Base-by-base conservation (phyloP, 768 basidiomycete species). In the Tricholoma flavovirens region DNA sequence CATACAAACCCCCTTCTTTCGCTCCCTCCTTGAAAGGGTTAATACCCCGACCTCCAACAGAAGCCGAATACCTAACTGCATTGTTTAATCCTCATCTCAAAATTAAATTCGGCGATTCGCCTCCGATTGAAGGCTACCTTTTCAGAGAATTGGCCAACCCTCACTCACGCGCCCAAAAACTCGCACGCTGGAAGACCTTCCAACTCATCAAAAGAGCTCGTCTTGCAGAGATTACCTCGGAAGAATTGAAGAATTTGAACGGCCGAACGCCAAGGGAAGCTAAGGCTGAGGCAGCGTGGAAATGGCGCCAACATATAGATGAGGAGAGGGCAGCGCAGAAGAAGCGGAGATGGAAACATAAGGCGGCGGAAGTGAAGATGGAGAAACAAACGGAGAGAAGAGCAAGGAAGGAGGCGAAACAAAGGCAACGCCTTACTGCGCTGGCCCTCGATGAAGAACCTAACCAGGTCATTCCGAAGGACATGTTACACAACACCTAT, bases 141-240 rank as follows among this genome's bases (percentile, higher is more conserved):
- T 66, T 73, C 45, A 79, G 79, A 58, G 91, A 93, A 64, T 80
- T 93, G 36, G 77, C 88, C 24, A 91, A 92, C 68, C 90, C 90
- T 22, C 86, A 91, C 64, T 83, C 87, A 11, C 84, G 88, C 17
- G 87, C 90, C 8, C 91, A 89, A 76, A 91, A 88, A 68, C 84
- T 88, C 63, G 74, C 75, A 49, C 82, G 91, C 59, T 93, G 87
- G 87, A 82, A 88, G 67, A 75, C 74, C 4, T 78, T 77, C 60
- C 76, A 78, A 59, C 61, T 67, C 15, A 73, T 77, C 59, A 78
- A 76, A 64, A 73, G 77, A 43, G 68, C 70, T 17, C 71, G 87
- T 53, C 73, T 86, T 48, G 73, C 77, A 56, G 71, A 82, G 59
- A 80, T 82, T 60, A 72, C 84, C 45, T 67, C 73, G 5, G 76